phyloP scores from a whole-genome alignment of 345 rosid species.

The Murraya paniculata region DNA sequence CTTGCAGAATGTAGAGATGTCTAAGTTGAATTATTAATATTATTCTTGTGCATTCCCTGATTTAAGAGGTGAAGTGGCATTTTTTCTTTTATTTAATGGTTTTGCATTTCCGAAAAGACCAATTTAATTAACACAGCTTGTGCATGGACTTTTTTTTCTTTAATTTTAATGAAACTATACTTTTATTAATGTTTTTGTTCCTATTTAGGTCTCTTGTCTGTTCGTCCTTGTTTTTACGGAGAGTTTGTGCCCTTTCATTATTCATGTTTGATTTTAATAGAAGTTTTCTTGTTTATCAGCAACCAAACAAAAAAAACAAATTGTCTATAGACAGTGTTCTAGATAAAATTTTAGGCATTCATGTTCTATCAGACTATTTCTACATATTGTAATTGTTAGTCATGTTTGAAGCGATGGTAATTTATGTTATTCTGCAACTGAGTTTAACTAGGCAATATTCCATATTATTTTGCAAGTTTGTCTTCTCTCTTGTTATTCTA shows the following conservation, averaged over 20 bases:
- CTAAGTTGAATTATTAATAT: not conserved
- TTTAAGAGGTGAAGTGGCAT: not conserved
- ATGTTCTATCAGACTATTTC: not conserved
- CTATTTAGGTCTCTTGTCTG: not conserved
- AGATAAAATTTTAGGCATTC: not conserved
- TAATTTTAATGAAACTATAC: not conserved
- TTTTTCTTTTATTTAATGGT: not conserved
- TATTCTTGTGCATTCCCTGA: not conserved
- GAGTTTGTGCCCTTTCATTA: not conserved
- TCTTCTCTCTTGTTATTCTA: not conserved
- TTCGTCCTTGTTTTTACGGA: not conserved
- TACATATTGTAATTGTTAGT: not conserved
- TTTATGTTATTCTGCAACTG: not conserved
- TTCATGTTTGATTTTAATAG: not conserved
- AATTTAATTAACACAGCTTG: not conserved
- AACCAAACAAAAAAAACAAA: not conserved
- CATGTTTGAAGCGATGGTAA: not conserved
- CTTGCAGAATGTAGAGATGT: not conserved
- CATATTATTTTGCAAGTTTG: not conserved
- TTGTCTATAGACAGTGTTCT: not conserved
- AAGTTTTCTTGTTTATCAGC: not conserved
- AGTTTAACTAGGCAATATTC: not conserved
- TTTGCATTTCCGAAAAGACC: not conserved
- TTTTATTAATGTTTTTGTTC: not conserved
- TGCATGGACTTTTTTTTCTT: too few relatives aligned